These are phyloP conservation scores for Fusarium tuaranense DNA, from an alignment of 2,329 filamentous ascomycete species.

Conservation along the genomic window DNA sequence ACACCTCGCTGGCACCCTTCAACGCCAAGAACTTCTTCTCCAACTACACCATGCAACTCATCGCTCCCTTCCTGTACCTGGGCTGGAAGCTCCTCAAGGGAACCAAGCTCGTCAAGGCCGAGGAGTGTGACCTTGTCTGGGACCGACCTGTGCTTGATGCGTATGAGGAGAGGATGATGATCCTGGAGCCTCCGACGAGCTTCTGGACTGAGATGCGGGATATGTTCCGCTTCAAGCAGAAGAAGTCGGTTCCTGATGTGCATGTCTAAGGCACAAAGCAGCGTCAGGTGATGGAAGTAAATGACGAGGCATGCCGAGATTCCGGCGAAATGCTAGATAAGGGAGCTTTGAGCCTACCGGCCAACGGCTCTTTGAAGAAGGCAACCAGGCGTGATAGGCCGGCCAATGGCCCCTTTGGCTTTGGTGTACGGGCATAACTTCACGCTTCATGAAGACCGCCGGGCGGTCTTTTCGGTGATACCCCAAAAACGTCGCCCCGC, in stretches of 20 bases:
- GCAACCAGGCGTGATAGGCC: background rate
- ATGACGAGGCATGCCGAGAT: background rate
- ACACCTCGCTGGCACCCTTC: conserved; percentile 65
- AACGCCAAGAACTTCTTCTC: conserved; percentile 54
- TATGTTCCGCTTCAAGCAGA: conserved; percentile 29
- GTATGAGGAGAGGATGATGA: conserved; percentile 56
- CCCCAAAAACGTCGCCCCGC: background rate
- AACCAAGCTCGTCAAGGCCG: conserved; percentile 61
- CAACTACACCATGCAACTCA: conserved; percentile 63
- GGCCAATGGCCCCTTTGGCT: background rate
- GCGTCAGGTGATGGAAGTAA: background rate
- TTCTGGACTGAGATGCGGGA: conserved; percentile 48
- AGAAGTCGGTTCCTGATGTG: conserved; percentile 20
- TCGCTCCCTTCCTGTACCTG: conserved; percentile 60
- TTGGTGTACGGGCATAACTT: background rate
- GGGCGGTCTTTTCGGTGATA: background rate
- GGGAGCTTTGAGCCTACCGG: background rate
- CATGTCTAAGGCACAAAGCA: conserved; percentile 14
- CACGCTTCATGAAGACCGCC: background rate
- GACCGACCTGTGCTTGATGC: conserved; percentile 64
- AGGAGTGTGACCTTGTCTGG: conserved; percentile 67
- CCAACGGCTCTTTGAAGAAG: background rate
- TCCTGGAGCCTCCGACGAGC: conserved; percentile 52
- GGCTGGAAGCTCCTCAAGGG: conserved; percentile 69
- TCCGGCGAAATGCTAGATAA: background rate